Evolutionary conservation across 1,284 basidiomycete genomes (phyloP), one percentile per base, ranked within the genome.

Genomic region (Cryptococcus jaspeensis): DNA sequence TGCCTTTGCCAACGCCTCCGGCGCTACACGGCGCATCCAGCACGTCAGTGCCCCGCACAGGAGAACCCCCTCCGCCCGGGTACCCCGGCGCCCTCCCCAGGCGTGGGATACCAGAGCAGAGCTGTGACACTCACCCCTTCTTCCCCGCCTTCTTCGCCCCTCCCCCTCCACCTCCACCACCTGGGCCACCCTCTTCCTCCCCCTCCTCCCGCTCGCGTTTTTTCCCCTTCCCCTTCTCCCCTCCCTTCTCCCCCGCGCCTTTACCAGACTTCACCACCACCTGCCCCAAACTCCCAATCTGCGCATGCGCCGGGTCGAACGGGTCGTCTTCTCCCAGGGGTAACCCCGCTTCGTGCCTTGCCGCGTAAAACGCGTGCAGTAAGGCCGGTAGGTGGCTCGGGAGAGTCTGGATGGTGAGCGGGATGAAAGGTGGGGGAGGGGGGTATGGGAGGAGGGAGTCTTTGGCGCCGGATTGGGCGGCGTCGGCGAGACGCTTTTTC

Each of bases 311-410:
- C 8, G 64, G 52, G 41, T 76, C 75, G 59, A 77, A 78, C 0
- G 52, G 52, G 28, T 70, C 68, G 50, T 73, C 71, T 20, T 71
- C 69, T 15, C 63, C 58, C 3, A 75, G 52, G 7, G 60, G 63
- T 9, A 60, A 46, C 22, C 69, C 69, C 38, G 63, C 58, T 47
- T 72, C 73, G 52, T 91, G 76, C 22, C 87, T 84, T 37, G 71
- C 58, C 32, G 85, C 81, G 69, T 88, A 94, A 79, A 87, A 96
- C 0, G 83, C 75, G 60, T 84, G 88, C 64, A 98, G 83, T 28
- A 98, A 78, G 0, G 90, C 93, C 2, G 74, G 74, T 64, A 96
- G 91, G 67, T 94, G 90, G 16, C 84, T 79, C 18, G 88, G 84
- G 65, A 90, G 80, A 47, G 84, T 84, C 43, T 78, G 78, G 1